phyloP scores from a whole-genome alignment of 371 early-diverging fungal species.

The Rhizopus sp. region DNA sequence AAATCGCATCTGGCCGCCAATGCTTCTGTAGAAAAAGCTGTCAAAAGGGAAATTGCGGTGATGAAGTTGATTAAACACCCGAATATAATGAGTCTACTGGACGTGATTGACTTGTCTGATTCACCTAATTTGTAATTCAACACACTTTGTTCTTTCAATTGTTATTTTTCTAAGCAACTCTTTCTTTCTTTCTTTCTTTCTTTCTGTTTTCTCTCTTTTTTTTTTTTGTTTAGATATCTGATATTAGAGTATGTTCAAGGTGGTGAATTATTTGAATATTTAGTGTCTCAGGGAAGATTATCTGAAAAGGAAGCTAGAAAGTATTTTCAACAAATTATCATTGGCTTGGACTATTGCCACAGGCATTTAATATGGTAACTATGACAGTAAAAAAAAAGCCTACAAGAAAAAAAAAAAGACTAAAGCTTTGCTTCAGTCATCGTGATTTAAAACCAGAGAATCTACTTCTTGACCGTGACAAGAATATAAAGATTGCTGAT shows the following conservation, averaged over 20 bases:
- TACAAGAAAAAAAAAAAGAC: background rate
- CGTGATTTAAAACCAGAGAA: conserved; percentile 97
- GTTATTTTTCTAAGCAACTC: conserved; percentile 70
- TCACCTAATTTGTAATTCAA: conserved; percentile 70
- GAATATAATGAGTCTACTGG: conserved; percentile 84
- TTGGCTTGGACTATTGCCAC: conserved; percentile 94
- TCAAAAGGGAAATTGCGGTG: conserved; percentile 72
- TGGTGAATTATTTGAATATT: conserved; percentile 38
- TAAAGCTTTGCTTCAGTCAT: conserved; percentile 61
- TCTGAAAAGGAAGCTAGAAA: conserved; percentile 79
- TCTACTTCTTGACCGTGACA: conserved; percentile 81
- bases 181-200: conserved; percentile 85
- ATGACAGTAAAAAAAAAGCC: background rate
- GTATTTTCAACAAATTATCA: conserved; percentile 92
- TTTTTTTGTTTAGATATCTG: conserved; percentile 60
- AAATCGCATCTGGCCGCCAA: conserved; percentile 35
- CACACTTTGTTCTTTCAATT: background rate
- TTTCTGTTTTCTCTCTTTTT: conserved; percentile 61
- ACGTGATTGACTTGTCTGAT: conserved; percentile 78
- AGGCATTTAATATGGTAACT: conserved; percentile 45
- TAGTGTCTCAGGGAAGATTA: conserved; percentile 26
- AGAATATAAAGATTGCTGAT: conserved; percentile 79
- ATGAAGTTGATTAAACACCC: conserved; percentile 69
- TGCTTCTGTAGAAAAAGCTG: conserved; percentile 53
- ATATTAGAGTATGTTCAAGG: conserved; percentile 38